Evolutionary conservation across 73 alveolate species (phyloP).

Genomic region (Paramecium pentaurelia): DNA sequence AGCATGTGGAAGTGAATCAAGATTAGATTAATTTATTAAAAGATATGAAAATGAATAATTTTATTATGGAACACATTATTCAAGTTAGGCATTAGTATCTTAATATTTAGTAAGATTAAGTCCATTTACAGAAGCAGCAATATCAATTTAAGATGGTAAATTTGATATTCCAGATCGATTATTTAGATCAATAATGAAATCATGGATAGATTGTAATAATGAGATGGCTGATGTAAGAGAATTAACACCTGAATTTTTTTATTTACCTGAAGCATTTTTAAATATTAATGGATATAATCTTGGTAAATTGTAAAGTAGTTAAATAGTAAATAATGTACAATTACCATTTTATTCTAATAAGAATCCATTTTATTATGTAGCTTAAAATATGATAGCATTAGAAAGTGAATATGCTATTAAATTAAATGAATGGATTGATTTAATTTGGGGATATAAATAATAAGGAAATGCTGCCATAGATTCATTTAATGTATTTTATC

Average conservation of each 20-base stretch:
- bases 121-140: slow-evolving; percentile 91
- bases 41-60: slow-evolving; percentile 60
- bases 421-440: slow-evolving; percentile 79
- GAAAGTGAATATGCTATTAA: slow-evolving; percentile 70
- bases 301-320: slow-evolving; percentile 78
- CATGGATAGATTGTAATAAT: slow-evolving; percentile 74
- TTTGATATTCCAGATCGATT: slow-evolving; percentile 92
- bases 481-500: slow-evolving; percentile 68
- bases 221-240: slow-evolving; percentile 95
- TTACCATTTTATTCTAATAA: slow-evolving; percentile 74
- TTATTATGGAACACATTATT: slow-evolving; percentile 95
- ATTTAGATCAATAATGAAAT: slow-evolving; percentile 77
- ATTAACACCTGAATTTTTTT: slow-evolving; percentile 93
- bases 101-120: slow-evolving; percentile 83
- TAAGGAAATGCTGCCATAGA: slow-evolving; percentile 82
- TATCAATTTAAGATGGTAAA: slow-evolving; percentile 88
- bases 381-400: slow-evolving; percentile 64
- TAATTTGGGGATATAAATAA: slow-evolving; percentile 79
- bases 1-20: slow-evolving; percentile 73
- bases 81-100: slow-evolving; percentile 92
- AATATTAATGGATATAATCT: slow-evolving; percentile 56
- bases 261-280: slow-evolving; percentile 85
- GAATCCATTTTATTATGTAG: slow-evolving; percentile 71
- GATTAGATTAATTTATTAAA: slow-evolving; percentile 60
- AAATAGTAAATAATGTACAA: slow-evolving; percentile 71